phyloP scores from a whole-genome alignment of 2,329 filamentous ascomycete genomes.

The Hypoxylon sp. region DNA sequence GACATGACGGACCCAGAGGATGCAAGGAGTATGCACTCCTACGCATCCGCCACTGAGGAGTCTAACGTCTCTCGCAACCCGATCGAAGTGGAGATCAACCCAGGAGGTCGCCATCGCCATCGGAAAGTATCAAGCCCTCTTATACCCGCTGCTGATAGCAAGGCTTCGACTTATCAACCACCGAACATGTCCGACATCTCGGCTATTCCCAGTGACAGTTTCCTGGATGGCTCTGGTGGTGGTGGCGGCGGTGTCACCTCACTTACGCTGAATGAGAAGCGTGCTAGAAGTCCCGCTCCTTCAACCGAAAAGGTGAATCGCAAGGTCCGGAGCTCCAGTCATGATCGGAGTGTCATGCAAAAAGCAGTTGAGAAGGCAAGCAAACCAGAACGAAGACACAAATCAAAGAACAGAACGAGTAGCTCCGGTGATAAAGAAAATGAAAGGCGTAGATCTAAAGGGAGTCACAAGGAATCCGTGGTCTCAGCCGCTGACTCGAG shows the following conservation, averaged over 20 bases:
- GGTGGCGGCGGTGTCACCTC: conserved; percentile 64
- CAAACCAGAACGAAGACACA: conserved; percentile 66
- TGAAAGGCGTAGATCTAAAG: conserved; percentile 68
- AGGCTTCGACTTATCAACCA: conserved; percentile 71
- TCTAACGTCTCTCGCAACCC: conserved; percentile 83
- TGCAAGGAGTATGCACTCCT: conserved; percentile 78
- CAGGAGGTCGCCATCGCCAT: conserved; percentile 67
- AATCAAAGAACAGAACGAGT: conserved; percentile 66
- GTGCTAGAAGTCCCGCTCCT: conserved; percentile 61
- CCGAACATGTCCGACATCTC: conserved; percentile 88
- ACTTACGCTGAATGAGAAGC: conserved; percentile 54
- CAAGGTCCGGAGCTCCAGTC: conserved; percentile 62
- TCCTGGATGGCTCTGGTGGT: conserved; percentile 71
- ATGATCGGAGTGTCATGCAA: conserved; percentile 58
- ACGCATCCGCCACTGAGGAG: conserved; percentile 83
- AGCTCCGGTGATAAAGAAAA: conserved; percentile 64
- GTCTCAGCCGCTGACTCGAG: conserved; percentile 70
- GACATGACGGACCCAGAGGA: conserved; percentile 70
- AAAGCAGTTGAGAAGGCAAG: conserved; percentile 58
- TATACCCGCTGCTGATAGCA: conserved; percentile 71
- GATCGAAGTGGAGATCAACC: conserved; percentile 90
- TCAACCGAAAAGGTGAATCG: conserved; percentile 61
- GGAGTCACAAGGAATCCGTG: conserved; percentile 66
- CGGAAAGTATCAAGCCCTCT: conserved; percentile 74
- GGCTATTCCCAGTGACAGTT: conserved; percentile 75